These are phyloP conservation scores for Bisporella sp. DNA, from an alignment of 2,329 filamentous ascomycete genomes.

Conservation along the genomic window DNA sequence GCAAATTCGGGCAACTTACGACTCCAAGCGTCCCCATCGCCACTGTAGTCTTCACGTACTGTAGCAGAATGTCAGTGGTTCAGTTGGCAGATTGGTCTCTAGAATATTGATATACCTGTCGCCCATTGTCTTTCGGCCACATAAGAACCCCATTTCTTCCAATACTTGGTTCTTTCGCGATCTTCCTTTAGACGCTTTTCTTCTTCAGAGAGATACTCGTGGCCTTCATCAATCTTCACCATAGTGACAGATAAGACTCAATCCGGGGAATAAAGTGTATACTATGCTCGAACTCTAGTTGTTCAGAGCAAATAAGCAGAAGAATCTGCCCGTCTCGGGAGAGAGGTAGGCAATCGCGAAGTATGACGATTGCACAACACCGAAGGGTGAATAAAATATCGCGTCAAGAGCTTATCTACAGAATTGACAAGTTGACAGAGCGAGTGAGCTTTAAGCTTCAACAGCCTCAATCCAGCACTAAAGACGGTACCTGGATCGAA, in stretches of 20 bases:
- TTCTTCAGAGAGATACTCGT: constrained; percentile 83
- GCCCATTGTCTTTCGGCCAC: constrained; percentile 94
- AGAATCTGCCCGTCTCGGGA: too few species aligned
- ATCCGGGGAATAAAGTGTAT: background rate
- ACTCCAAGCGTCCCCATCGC: constrained; percentile 91
- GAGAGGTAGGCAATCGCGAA: too few species aligned
- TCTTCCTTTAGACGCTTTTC: constrained; percentile 87
- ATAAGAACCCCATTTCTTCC: constrained; percentile 98
- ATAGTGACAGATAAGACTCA: constrained; percentile 40
- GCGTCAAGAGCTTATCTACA: too few species aligned
- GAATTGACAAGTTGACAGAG: too few species aligned
- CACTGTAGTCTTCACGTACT: constrained; percentile 88
- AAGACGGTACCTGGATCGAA: too few species aligned
- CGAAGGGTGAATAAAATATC: too few species aligned
- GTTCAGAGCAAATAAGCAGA: too few species aligned
- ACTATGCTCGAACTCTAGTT: too few species aligned
- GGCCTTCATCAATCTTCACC: constrained; percentile 75
- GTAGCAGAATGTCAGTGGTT: constrained; percentile 19
- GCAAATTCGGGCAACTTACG: constrained; percentile 49
- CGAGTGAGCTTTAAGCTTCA: too few species aligned
- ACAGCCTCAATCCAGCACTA: too few species aligned
- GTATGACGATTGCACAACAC: too few species aligned
- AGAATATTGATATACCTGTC: constrained; percentile 51
- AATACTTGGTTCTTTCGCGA: constrained; percentile 77
- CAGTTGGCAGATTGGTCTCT: background rate